These are phyloP conservation scores for Akebia trifoliata DNA, from an alignment of 164 flowering plant genomes.

Conservation along the genomic window DNA sequence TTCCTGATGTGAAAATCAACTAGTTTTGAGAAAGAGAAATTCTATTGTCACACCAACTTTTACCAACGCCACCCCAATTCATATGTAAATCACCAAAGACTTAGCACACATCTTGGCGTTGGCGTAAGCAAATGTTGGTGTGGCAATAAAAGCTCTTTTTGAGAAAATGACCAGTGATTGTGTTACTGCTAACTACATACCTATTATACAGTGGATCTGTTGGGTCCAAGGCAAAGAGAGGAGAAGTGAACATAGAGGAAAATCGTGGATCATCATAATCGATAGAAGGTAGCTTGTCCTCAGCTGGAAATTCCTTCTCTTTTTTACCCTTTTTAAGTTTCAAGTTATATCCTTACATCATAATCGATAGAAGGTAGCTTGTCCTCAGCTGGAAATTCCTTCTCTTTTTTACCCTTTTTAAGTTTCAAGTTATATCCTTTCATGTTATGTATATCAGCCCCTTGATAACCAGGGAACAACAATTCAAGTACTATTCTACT, in stretches of 20 bases:
- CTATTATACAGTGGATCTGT: slow-evolving; percentile 87
- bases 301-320: slow-evolving; percentile 42
- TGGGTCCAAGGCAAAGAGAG: slow-evolving; percentile 77
- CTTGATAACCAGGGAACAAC: slow-evolving; percentile 73
- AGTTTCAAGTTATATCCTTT: slow-evolving; percentile 79
- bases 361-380: slow-evolving; percentile 55
- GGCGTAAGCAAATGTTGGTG: too few species aligned
- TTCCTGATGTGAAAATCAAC: too few species aligned
- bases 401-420: slow-evolving; percentile 56
- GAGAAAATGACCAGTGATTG: too few species aligned
- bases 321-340: slow-evolving; percentile 64
- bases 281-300: slow-evolving; percentile 53
- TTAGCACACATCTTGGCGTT: too few species aligned
- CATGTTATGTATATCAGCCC: slow-evolving; percentile 30
- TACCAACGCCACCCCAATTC: too few species aligned
- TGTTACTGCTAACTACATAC: slow-evolving; percentile 27
- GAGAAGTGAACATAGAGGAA: slow-evolving; percentile 46
- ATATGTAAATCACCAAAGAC: too few species aligned
- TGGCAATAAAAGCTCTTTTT: too few species aligned
- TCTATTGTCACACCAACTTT: too few species aligned
- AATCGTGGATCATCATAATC: slow-evolving; percentile 72
- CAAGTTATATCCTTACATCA: slow-evolving; percentile 72
- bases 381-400: slow-evolving; percentile 44
- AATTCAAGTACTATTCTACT: slow-evolving; percentile 84
- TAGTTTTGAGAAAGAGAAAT: too few species aligned